phyloP scores from a whole-genome alignment of 2,329 filamentous ascomycete species.

The Cytospora piceae region DNA sequence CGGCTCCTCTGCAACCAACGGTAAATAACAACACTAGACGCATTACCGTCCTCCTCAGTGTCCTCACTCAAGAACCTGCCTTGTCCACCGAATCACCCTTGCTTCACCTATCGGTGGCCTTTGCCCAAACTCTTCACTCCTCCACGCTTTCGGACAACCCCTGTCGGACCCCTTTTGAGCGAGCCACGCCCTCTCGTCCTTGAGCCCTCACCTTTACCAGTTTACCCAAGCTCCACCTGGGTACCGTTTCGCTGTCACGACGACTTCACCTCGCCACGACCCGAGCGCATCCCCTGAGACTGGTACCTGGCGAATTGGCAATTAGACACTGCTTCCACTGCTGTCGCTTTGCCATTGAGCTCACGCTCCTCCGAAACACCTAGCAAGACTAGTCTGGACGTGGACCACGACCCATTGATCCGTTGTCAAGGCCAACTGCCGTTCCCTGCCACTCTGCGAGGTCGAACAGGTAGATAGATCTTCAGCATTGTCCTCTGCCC shows the following conservation, averaged over 20 bases:
- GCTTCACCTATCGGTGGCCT: conserved; percentile 11
- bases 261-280: conserved; percentile 16
- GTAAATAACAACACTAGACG: conserved; percentile 28
- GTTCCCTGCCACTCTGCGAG: conserved; percentile 29
- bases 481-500: conserved; percentile 27
- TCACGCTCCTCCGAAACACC: conserved; percentile 13
- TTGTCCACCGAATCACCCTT: not conserved
- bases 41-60: conserved; percentile 15
- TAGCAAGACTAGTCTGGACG: conserved; percentile 30
- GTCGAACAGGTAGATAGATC: conserved; percentile 32
- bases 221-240: conserved; percentile 26
- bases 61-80: conserved; percentile 9
- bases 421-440: conserved; percentile 29
- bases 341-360: conserved; percentile 17
- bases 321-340: conserved; percentile 10
- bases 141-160: conserved; percentile 27
- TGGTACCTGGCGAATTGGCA: conserved; percentile 24
- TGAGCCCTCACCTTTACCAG: conserved; percentile 23
- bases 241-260: conserved; percentile 23
- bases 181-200: conserved; percentile 24
- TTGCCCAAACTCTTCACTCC: conserved; percentile 17
- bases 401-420: conserved; percentile 30
- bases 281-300: conserved; percentile 25
- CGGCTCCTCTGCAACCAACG: conserved; percentile 29
- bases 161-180: conserved; percentile 29